Evolutionary conservation across 2,329 filamentous ascomycete genomes (phyloP), one percentile per base, ranked within the genome.

Genomic region (Ceratocystis eucalypticola): DNA sequence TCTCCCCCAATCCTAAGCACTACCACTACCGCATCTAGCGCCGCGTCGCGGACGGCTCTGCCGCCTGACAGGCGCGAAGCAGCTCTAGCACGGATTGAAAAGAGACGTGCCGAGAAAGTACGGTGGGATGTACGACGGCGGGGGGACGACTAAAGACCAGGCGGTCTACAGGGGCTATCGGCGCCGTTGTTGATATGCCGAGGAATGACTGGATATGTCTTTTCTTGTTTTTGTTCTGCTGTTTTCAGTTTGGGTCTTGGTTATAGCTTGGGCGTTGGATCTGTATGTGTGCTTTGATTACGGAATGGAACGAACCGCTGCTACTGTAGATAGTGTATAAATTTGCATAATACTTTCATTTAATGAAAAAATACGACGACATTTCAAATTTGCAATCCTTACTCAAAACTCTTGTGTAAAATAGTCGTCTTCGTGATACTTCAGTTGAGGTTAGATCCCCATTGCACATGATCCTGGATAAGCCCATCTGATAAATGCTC

Each of bases 61-160:
- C 76, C 82, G 7, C 78, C 80, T 2, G 80, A 82, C 63, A 76
- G 83, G 44, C 76, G 77, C 59, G 79, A 80, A 5, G 82, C 82
- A 1, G 82, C 81, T 10, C 75, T 82, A 64, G 82, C 81, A 53
- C 75, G 82, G 6, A 77, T 85, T 15, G 79, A 83, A 72, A 77
- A 79, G 72, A 78, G 80, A 71, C 79, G 78, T 71, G 77, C 78
- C n/a, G 78, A 83, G 72, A 80, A 80, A 71, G 76, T 75, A 71
- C 74, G 74, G 67, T 71, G 73, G 33, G 72, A 73, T 62, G 72
- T 72, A 61, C 72, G 72, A 44, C 72, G 70, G 64, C 73, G 71
- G 69, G 82, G 83, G 76, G 82, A 84, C 74, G 84, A 84, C 71
- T 69, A 81, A 41, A 41, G 10, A 15, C 37, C 4, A 4, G 37